Conservation (phyloP, 2,329 filamentous ascomycete genomes). For the Aspergillus uvarum region DNA sequence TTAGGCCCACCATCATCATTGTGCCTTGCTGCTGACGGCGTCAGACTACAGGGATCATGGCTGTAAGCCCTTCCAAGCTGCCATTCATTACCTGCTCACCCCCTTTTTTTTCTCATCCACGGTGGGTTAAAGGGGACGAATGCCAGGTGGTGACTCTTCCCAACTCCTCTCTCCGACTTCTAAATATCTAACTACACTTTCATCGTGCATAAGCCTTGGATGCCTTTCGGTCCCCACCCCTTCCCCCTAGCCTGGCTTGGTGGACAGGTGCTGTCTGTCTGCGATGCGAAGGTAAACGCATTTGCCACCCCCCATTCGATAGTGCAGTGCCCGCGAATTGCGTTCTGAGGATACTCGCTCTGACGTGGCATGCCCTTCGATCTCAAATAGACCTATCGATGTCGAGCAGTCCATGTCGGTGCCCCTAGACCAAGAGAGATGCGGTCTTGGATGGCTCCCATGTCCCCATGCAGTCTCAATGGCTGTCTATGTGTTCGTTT, state of each 20-base stretch:
- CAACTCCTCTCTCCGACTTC: background rate
- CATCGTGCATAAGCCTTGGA: background rate
- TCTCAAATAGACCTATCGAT: constrained; percentile 16
- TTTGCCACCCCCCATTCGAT: background rate
- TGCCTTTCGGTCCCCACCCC: background rate
- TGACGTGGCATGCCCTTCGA: constrained; percentile 35
- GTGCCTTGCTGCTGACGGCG: background rate
- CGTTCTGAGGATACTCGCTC: constrained; percentile 18
- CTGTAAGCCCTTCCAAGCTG: background rate
- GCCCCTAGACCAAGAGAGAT: constrained; percentile 7
- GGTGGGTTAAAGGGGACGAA: background rate
- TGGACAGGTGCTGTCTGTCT: background rate
- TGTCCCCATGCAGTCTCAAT: background rate
- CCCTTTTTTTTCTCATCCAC: background rate
- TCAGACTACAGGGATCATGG: background rate
- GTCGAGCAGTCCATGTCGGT: constrained; percentile 13
- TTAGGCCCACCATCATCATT: background rate
- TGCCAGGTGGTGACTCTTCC: background rate
- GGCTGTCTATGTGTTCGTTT: background rate
- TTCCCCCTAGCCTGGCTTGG: background rate
- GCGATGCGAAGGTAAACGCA: constrained; percentile 1
- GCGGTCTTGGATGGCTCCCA: constrained; percentile 4
- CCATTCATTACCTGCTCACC: background rate
- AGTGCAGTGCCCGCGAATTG: constrained; percentile 2
- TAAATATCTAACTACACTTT: background rate